Conservation (phyloP, 2,329 filamentous ascomycete species). For the Fusarium sp. region DNA sequence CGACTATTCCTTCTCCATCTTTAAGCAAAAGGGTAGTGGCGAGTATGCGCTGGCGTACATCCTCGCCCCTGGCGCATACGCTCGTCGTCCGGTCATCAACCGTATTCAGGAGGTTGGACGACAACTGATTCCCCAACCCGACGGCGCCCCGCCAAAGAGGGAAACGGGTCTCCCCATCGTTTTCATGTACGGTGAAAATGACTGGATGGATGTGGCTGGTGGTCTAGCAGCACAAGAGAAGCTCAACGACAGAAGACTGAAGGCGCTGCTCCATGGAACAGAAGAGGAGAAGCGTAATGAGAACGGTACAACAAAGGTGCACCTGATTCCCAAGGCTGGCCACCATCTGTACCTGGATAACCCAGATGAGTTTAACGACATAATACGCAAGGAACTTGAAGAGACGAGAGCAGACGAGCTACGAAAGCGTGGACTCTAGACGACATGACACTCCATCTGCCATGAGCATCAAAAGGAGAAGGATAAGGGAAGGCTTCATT, state of each 20-base stretch:
- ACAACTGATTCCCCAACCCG: constrained; percentile 62
- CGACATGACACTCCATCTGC: not conserved
- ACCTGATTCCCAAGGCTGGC: constrained; percentile 75
- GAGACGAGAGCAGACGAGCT: constrained; percentile 55
- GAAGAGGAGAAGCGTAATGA: constrained; percentile 77
- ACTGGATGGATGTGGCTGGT: constrained; percentile 98
- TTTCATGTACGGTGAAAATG: constrained; percentile 96
- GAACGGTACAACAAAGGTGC: constrained; percentile 84
- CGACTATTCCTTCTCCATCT: constrained; percentile 93
- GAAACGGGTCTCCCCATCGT: constrained; percentile 84
- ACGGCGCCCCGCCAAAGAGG: constrained; percentile 43
- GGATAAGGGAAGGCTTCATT: constrained; percentile 9
- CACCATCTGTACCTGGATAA: constrained; percentile 73
- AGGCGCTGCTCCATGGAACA: constrained; percentile 70
- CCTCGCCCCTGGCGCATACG: constrained; percentile 92
- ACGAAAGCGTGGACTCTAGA: constrained; percentile 39
- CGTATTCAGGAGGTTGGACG: constrained; percentile 88
- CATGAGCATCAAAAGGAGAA: constrained; percentile 2
- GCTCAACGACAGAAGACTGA: constrained; percentile 75
- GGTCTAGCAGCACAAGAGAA: constrained; percentile 85
- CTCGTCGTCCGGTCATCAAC: constrained; percentile 86
- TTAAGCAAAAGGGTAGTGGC: constrained; percentile 90
- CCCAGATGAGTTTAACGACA: constrained; percentile 67
- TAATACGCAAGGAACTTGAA: constrained; percentile 65
- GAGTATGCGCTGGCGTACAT: constrained; percentile 95